Evolutionary conservation across 495 filamentous ascomycete species (phyloP), one percentile per base, ranked within the genome.

Genomic region (Gamarada debralockiae): DNA sequence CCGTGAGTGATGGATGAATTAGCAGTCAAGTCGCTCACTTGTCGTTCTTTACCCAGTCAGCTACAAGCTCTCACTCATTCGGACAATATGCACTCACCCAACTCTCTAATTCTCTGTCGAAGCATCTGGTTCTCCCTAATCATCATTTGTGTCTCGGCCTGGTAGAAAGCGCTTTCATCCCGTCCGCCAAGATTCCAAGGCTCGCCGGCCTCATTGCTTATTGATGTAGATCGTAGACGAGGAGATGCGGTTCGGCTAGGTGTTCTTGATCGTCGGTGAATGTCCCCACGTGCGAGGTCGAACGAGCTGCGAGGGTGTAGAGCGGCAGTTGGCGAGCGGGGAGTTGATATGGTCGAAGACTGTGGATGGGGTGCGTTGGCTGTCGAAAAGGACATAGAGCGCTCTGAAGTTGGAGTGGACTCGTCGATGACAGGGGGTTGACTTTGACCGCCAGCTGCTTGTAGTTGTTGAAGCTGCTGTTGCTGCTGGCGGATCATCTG

Each of bases 101-200:
- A 72, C 63, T 96, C 92, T 31, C 89, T 80, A 42, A 96, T 90
- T 44, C 93, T 79, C 62, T 84, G 77, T 48, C 84, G 83, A 50
- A 98, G 72, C 86, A 98, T 95, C 66, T 95, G 88, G 62, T 98
- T 98, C 73, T 98, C 93, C 38, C 93, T 76, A 17, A 80, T 77
- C 56, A 98, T 71, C 73, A 83, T 92, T 59, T 89, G 82, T 2
- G 89, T 91, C 69, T 98, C 93, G 2, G 92, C 89, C 66, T 96
- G 90, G 56, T 96, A 95, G 66, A 89, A 96, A 14, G 87, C 82
- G 55, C 79, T 82, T 64, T 96, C 92, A 64, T 95, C 90, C 21
- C 87, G 75, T 51, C 79, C 70, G 8, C 64, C 71, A 14, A 77
- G 67, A 20, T 59, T 55, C 52, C 63, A 71, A 48, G 58, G 64